These are phyloP conservation scores for Rhodotorula sp. DNA, from an alignment of 1,284 basidiomycete genomes.

Conservation along the genomic window DNA sequence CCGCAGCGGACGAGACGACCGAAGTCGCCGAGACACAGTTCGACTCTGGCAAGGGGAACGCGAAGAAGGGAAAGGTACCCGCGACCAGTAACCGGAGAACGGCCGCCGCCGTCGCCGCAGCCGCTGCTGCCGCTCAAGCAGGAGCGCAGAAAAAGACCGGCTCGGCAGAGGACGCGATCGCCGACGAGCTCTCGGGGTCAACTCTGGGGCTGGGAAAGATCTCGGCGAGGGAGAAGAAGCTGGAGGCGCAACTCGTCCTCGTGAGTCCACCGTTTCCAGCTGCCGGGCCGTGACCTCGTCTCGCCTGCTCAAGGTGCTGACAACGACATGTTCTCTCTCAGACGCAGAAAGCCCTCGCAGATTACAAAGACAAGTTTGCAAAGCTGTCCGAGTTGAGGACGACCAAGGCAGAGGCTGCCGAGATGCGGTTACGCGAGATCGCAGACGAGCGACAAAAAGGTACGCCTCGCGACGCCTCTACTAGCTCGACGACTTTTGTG, in stretches of 20 bases:
- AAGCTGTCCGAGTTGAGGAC: slow-evolving; percentile 30
- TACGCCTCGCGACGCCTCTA: background rate
- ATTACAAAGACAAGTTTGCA: slow-evolving; percentile 3
- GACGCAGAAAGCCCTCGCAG: slow-evolving; percentile 19
- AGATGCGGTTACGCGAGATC: slow-evolving; percentile 27
- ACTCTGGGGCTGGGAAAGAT: background rate
- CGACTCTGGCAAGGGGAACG: background rate
- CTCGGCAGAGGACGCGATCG: background rate
- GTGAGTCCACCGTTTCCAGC: slow-evolving; percentile 13
- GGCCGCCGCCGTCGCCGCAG: background rate
- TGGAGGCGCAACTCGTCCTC: slow-evolving; percentile 30
- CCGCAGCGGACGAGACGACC: slow-evolving; percentile 13
- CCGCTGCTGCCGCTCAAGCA: background rate
- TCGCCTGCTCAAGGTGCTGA: no score
- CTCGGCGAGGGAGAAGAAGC: slow-evolving; percentile 28
- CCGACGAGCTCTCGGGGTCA: background rate
- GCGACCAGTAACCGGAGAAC: background rate
- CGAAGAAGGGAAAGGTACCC: slow-evolving; percentile 1
- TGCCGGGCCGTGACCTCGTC: no score
- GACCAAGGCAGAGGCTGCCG: slow-evolving; percentile 31
- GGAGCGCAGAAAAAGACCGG: background rate
- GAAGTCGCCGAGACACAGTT: slow-evolving; percentile 24
- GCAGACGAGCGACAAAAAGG: slow-evolving; percentile 30
- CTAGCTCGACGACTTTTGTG: background rate
- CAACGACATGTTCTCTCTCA: background rate